Base-by-base conservation (phyloP, 2,329 filamentous ascomycete species). In the Onygenales sp. region DNA sequence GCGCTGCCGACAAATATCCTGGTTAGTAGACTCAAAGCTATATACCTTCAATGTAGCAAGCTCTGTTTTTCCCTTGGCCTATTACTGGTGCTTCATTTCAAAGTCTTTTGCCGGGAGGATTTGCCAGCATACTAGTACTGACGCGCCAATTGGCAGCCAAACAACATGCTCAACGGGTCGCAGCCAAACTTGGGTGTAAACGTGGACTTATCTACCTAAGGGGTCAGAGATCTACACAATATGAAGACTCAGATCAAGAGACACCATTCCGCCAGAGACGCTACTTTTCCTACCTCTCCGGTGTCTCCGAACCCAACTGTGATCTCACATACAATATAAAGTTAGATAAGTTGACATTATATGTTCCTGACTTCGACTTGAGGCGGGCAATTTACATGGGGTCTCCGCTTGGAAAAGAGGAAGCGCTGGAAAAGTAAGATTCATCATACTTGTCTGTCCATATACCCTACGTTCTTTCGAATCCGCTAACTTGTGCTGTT, bases 351-450 rank as follows among this genome's bases (percentile, higher is more conserved):
- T 77, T 93, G 53, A 81, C 78, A 4, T 78, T 92, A 32, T 93
- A 86, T 79, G 82, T 92, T 47, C 86, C 87, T 2, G 80, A 81
- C 60, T 80, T 84, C 58, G 80, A 86, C 58, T 80, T 72, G n/a
- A 67, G 63, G 51, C 65, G 63, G 37, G 68, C 69, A 21, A 67
- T 73, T 51, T 73, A 69, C 68, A 71, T 69, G 65, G 70, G 70
- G 1, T 70, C 69, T 10, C 71, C 70, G 5, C 56, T 73, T 8
- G 66, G 66, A 4, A 57, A 61, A 9, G 77, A 83, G 11, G 81
- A 87, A 54, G 85, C 84, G 54, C 72, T 80, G 58, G 72, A 70
- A n/a, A 72, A 65, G 62, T 76, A 11, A 31, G 53, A 37, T 17
- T 27, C 10, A 27, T 49, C 21, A 49, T 13, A n/a, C 21, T 4